Conservation (phyloP, 257 asterid species). For the Linaria vulgaris region DNA sequence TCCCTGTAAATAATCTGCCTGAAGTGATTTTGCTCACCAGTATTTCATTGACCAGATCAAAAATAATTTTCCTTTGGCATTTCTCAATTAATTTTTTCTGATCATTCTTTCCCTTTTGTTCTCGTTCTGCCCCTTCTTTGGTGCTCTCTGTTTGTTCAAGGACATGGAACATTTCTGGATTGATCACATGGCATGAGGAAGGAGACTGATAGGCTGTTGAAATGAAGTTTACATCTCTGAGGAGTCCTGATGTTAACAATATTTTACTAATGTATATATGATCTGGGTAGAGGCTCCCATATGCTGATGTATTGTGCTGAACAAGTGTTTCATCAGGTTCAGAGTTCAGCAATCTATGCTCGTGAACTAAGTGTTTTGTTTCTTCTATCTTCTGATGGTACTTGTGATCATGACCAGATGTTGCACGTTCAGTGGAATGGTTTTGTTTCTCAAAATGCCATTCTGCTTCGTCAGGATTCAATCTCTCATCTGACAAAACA, state of each 20-base stretch:
- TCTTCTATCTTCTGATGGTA: conserved; percentile 47
- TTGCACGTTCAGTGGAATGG: conserved; percentile 34
- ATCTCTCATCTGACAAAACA: conserved; percentile 39
- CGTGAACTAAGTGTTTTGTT: conserved; percentile 40
- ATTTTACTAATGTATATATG: conserved; percentile 59
- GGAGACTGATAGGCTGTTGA: conserved; percentile 46
- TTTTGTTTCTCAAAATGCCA: conserved; percentile 52
- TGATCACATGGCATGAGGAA: conserved; percentile 55
- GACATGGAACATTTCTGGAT: conserved; percentile 66
- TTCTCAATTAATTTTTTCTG: conserved; percentile 38
- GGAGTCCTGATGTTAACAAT: conserved; percentile 69
- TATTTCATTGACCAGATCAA: conserved; percentile 78
- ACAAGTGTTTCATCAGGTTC: conserved; percentile 37
- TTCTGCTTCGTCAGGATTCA: conserved; percentile 52
- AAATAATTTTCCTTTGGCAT: conserved; percentile 58
- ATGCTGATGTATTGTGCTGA: conserved; percentile 27
- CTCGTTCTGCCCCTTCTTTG: conserved; percentile 27
- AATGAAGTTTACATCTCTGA: conserved; percentile 41
- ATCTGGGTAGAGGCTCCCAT: conserved; percentile 43
- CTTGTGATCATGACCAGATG: conserved; percentile 23
- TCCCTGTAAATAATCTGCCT: conserved; percentile 35
- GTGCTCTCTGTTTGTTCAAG: conserved; percentile 65
- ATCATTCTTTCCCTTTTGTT: conserved; percentile 26
- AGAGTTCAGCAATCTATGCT: conserved; percentile 38
- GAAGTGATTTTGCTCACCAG: conserved; percentile 47